These are phyloP conservation scores for Backusella circina DNA, from an alignment of 192 early-diverging fungal species.

Conservation along the genomic window DNA sequence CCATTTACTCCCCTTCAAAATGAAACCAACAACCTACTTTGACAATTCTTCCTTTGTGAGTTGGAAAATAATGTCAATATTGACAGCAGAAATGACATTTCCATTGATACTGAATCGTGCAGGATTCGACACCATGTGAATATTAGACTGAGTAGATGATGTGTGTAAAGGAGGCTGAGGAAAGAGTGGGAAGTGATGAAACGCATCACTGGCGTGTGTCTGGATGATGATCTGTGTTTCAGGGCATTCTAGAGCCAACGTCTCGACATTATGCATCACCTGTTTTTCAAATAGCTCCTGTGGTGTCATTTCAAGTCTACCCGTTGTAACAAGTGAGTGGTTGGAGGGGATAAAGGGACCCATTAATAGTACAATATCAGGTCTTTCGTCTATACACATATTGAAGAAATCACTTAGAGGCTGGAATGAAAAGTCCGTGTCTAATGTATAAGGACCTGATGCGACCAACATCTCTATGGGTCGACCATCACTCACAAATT, in stretches of 20 bases:
- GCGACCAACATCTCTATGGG: slow-evolving; percentile 62
- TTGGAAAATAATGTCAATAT: slow-evolving; percentile 72
- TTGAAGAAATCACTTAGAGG: slow-evolving; percentile 78
- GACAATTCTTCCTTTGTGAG: slow-evolving; percentile 66
- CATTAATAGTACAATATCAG: slow-evolving; percentile 80
- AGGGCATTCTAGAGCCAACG: slow-evolving; percentile 44
- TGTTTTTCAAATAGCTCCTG: slow-evolving; percentile 61
- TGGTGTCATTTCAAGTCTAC: slow-evolving; percentile 49
- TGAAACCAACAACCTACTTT: slow-evolving; percentile 19
- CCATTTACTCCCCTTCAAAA: no score
- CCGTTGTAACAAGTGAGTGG: slow-evolving; percentile 56
- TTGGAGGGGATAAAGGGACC: slow-evolving; percentile 68
- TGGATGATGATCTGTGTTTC: slow-evolving; percentile 61
- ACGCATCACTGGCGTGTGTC: slow-evolving; percentile 74
- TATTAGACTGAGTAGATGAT: slow-evolving; percentile 14
- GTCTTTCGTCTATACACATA: slow-evolving; percentile 53
- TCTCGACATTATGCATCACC: slow-evolving; percentile 54
- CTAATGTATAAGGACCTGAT: slow-evolving; percentile 84
- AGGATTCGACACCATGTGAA: slow-evolving; percentile 59
- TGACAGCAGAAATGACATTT: slow-evolving; percentile 71
- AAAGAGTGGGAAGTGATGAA: slow-evolving; percentile 69
- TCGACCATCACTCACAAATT: slow-evolving; percentile 12
- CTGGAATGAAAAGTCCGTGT: slow-evolving; percentile 75
- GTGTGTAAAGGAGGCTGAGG: slow-evolving; percentile 79
- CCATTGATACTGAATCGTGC: slow-evolving; percentile 83